Percentiles rank a stretch among this genome's conserved stretches.
Evolutionary conservation across 73 alveolate species (phyloP).

Genomic region (Stentor roeselii): DNA sequence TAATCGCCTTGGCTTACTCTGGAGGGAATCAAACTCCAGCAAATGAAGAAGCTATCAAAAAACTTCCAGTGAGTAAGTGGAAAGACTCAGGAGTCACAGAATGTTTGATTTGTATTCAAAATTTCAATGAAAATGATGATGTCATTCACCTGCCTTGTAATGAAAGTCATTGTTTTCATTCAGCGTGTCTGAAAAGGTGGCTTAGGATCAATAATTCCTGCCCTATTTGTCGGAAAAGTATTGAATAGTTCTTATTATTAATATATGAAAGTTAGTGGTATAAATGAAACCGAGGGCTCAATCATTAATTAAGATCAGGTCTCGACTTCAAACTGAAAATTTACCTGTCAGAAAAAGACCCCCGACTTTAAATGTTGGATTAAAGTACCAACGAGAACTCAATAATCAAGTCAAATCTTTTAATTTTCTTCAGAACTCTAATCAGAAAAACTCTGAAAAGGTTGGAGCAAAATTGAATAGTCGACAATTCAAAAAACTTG

Average conservation of each 20-base stretch:
- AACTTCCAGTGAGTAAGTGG: background rate
- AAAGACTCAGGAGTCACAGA: conserved; percentile 34
- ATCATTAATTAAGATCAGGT: too few species aligned
- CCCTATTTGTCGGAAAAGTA: conserved; percentile 40
- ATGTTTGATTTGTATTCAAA: conserved; percentile 76
- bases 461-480: too few species aligned
- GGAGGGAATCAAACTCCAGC: background rate
- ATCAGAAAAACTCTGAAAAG: too few species aligned
- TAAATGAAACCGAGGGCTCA: too few species aligned
- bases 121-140: conserved; percentile 63
- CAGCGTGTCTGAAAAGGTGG: conserved; percentile 84
- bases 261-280: too few species aligned
- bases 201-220: conserved; percentile 40
- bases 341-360: too few species aligned
- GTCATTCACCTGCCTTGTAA: conserved; percentile 71
- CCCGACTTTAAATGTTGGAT: too few species aligned
- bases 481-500: too few species aligned
- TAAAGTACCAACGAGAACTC: too few species aligned
- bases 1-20: background rate
- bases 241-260: background rate
- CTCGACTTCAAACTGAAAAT: too few species aligned
- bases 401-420: too few species aligned
- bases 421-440: too few species aligned
- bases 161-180: conserved; percentile 77
- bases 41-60: conserved; percentile 14